These are phyloP conservation scores for Garcia nutans DNA, from an alignment of 345 rosid genomes.

Conservation along the genomic window DNA sequence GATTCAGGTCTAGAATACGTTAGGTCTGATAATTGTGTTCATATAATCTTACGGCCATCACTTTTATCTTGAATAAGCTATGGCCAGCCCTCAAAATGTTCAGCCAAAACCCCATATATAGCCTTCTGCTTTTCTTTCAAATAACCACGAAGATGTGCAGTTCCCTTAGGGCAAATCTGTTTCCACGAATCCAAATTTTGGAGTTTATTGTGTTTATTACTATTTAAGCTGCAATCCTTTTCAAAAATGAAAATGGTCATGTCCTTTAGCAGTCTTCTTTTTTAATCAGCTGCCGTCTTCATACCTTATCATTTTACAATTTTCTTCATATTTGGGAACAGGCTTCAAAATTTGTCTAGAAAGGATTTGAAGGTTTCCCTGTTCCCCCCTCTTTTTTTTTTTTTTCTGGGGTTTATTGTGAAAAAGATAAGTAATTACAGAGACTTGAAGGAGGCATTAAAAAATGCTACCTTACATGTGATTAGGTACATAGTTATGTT, in stretches of 20 bases:
- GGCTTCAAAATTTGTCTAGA: constrained; percentile 32
- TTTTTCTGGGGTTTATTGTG: constrained; percentile 40
- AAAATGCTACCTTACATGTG: constrained; percentile 38
- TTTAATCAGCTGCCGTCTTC: constrained; percentile 26
- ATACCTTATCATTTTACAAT: constrained; percentile 22
- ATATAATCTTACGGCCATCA: constrained; percentile 18
- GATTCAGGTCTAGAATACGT: constrained; percentile 40
- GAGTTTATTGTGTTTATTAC: constrained; percentile 28
- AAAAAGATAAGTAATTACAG: constrained; percentile 28
- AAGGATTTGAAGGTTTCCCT: constrained; percentile 29
- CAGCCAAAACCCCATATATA: constrained; percentile 33
- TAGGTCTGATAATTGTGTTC: constrained; percentile 32
- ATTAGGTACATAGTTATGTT: constrained; percentile 44
- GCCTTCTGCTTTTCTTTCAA: constrained; percentile 38
- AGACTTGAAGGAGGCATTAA: constrained; percentile 33
- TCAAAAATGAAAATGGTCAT: constrained; percentile 18
- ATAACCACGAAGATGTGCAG: constrained; percentile 42
- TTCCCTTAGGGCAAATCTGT: constrained; percentile 27
- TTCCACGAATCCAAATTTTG: constrained; percentile 23
- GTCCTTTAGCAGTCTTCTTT: constrained; percentile 26
- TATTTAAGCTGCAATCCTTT: constrained; percentile 31
- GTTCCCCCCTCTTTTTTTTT: constrained; percentile 38
- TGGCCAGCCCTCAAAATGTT: constrained; percentile 33
- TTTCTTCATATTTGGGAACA: constrained; percentile 30
- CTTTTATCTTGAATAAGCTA: constrained; percentile 37